Conservation (phyloP, 2,329 filamentous ascomycete species). For the Seiridium unicorne region DNA sequence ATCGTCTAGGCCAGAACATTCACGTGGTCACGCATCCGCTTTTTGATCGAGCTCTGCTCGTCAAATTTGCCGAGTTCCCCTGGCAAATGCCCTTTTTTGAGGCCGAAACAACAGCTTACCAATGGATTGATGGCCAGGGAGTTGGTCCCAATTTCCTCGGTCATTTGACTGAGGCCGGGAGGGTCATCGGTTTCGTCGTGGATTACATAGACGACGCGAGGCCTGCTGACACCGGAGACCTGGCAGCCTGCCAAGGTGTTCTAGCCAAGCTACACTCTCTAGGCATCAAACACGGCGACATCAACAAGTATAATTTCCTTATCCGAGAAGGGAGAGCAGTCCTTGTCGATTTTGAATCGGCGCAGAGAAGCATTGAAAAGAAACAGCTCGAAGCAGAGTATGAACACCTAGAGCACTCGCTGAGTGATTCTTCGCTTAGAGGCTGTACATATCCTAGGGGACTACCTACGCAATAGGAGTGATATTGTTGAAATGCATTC, state of each 20-base stretch:
- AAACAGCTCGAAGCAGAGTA: neutral
- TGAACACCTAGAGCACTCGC: neutral
- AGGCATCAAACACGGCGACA: slow-evolving; percentile 33
- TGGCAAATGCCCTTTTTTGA: slow-evolving; percentile 19
- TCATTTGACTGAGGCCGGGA: slow-evolving; percentile 26
- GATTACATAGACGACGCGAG: slow-evolving; percentile 23
- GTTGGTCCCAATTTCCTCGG: slow-evolving; percentile 23
- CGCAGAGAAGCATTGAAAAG: neutral
- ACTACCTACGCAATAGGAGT: no score
- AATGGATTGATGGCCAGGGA: slow-evolving; percentile 17
- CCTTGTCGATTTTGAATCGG: slow-evolving; percentile 30
- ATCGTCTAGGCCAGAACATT: slow-evolving; percentile 8
- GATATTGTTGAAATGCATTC: no score
- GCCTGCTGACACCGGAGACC: slow-evolving; percentile 25
- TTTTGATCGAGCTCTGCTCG: slow-evolving; percentile 13
- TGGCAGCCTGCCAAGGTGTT: slow-evolving; percentile 22
- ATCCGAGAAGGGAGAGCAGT: slow-evolving; percentile 19
- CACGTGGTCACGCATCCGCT: slow-evolving; percentile 9
- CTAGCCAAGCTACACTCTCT: slow-evolving; percentile 30
- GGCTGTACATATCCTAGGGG: no score
- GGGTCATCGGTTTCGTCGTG: slow-evolving; percentile 30
- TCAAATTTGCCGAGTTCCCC: slow-evolving; percentile 21
- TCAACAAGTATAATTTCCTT: slow-evolving; percentile 37
- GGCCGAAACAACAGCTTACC: slow-evolving; percentile 20
- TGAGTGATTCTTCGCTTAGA: neutral